These are phyloP conservation scores for Fomitopsis palustris DNA, from an alignment of 1,284 basidiomycete species.

Conservation along the genomic window DNA sequence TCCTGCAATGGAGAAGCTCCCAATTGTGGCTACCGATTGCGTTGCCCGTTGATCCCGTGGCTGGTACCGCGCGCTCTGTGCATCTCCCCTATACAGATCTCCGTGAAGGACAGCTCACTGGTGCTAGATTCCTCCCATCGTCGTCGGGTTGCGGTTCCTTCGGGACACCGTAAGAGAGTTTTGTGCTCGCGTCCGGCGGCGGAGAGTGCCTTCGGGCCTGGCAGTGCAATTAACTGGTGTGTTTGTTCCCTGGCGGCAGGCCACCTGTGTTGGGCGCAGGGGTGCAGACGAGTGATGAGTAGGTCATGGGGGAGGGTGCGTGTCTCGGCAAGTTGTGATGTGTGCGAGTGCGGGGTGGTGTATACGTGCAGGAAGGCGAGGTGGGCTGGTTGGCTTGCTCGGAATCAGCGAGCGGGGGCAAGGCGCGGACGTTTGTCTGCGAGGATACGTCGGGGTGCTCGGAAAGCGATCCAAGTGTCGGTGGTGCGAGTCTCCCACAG, in stretches of 20 bases:
- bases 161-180: constrained; percentile 25
- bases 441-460: constrained; percentile 9
- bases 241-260: constrained; percentile 12
- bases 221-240: constrained; percentile 17
- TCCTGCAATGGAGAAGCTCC: constrained; percentile 16
- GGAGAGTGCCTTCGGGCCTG: constrained; percentile 12
- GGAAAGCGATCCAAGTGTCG: constrained; percentile 10
- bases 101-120: constrained; percentile 10
- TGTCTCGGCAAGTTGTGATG: constrained; percentile 6
- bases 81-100: constrained; percentile 9
- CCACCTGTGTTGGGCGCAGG: constrained; percentile 10
- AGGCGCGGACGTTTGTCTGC: constrained; percentile 13
- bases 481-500: constrained; percentile 18
- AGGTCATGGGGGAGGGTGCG: constrained; percentile 17
- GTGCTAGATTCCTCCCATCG: constrained; percentile 20
- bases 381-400: constrained; percentile 5
- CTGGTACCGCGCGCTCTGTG: constrained; percentile 16
- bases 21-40: constrained; percentile 2
- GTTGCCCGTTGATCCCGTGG: constrained; percentile 14
- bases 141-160: constrained; percentile 22
- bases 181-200: constrained; percentile 21
- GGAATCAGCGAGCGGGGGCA: constrained; percentile 16
- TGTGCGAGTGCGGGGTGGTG: constrained; percentile 13
- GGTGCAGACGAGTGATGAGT: constrained; percentile 15
- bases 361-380: constrained; percentile 17